Conservation (phyloP, 2,329 filamentous ascomycete genomes). For the Phyllosticta citribraziliensis region DNA sequence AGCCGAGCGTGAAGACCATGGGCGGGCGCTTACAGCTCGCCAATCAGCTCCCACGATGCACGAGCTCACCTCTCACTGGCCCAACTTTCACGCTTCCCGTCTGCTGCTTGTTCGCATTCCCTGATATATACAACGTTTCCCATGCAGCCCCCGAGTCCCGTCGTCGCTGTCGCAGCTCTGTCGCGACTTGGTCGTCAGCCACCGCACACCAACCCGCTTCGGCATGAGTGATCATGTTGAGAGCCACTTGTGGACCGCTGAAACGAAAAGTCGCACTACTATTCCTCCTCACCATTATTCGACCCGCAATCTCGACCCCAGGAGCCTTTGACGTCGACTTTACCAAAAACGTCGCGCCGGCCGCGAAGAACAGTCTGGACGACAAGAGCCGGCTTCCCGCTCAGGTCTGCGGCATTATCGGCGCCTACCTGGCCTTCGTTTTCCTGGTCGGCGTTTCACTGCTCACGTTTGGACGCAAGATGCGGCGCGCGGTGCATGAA, state of each 20-base stretch:
- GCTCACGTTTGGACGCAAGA: slow-evolving; percentile 36
- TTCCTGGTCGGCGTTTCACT: slow-evolving; percentile 58
- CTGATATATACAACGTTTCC: slow-evolving; percentile 4
- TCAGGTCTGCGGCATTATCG: slow-evolving; percentile 75
- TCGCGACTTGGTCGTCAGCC: background rate
- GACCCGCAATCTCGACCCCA: background rate
- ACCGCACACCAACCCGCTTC: background rate
- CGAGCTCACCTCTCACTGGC: slow-evolving; percentile 4
- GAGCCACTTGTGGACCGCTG: background rate
- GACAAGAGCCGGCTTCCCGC: slow-evolving; percentile 55
- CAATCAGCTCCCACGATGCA: slow-evolving; percentile 1
- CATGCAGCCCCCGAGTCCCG: slow-evolving; percentile 2
- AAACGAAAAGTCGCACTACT: slow-evolving; percentile 4
- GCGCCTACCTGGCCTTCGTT: slow-evolving; percentile 70
- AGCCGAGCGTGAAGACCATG: slow-evolving; percentile 4
- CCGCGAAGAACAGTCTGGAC: slow-evolving; percentile 20
- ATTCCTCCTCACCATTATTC: background rate
- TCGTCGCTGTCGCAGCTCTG: slow-evolving; percentile 7
- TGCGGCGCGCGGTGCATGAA: slow-evolving; percentile 38
- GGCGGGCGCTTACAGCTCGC: slow-evolving; percentile 9
- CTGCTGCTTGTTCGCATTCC: background rate
- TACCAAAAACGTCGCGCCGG: slow-evolving; percentile 21
- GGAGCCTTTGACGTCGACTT: slow-evolving; percentile 13
- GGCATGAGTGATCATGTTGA: background rate
- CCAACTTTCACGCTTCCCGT: slow-evolving; percentile 3